phyloP scores from a whole-genome alignment of 2,329 filamentous ascomycete genomes.

The Trichoderma breve region DNA sequence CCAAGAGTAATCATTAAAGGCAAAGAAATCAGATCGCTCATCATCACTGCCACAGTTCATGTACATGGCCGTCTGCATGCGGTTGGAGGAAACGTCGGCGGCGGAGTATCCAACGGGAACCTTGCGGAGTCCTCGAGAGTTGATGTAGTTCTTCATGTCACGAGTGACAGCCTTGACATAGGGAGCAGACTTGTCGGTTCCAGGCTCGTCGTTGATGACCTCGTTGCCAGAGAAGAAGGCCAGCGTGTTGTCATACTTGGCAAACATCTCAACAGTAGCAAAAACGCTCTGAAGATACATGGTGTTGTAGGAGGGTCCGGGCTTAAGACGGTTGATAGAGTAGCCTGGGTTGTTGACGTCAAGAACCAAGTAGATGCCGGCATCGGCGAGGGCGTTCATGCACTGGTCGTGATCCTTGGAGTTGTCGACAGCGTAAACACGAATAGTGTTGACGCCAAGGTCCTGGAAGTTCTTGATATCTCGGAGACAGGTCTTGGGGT shows the following conservation, averaged over 20 bases:
- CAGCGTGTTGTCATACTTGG: conserved; percentile 80
- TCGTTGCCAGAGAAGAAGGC: conserved; percentile 84
- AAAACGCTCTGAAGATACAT: conserved; percentile 83
- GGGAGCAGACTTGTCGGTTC: conserved; percentile 64
- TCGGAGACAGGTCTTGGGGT: conserved; percentile 67
- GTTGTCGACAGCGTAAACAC: conserved; percentile 93
- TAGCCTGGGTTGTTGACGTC: conserved; percentile 90
- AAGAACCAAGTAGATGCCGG: conserved; percentile 87
- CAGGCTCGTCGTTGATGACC: conserved; percentile 66
- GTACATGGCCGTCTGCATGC: conserved; percentile 81
- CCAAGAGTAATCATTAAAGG: conserved; percentile 89
- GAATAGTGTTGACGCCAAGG: conserved; percentile 85
- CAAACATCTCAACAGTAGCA: conserved; percentile 81
- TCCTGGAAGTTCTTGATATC: conserved; percentile 81
- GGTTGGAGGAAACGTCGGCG: conserved; percentile 82
- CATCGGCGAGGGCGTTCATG: conserved; percentile 76
- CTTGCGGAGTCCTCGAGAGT: conserved; percentile 57
- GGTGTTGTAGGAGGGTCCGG: conserved; percentile 82
- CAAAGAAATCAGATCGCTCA: conserved; percentile 83
- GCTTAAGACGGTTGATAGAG: conserved; percentile 76
- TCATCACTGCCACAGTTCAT: conserved; percentile 91
- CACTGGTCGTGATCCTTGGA: conserved; percentile 75
- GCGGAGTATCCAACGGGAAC: conserved; percentile 74
- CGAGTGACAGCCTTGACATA: conserved; percentile 78
- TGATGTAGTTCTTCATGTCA: conserved; percentile 72